Percentiles rank a stretch among this genome's conserved stretches.
These are phyloP conservation scores for Colletotrichum aenigma DNA, from an alignment of 2,329 filamentous ascomycete species.

Conservation along the genomic window DNA sequence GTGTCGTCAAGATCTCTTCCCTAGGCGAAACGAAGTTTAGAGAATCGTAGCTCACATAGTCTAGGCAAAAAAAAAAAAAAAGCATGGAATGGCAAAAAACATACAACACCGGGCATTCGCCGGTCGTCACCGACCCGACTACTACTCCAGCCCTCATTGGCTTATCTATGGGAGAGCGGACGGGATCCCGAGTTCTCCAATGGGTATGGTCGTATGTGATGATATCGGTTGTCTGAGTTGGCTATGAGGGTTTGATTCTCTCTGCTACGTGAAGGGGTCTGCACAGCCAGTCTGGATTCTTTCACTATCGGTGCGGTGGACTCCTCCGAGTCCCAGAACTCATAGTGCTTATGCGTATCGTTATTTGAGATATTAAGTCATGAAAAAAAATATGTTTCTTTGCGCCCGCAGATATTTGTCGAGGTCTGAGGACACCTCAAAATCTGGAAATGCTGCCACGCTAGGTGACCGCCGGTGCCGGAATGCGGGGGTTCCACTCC, in stretches of 20 bases:
- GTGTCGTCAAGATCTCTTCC: not conserved
- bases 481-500: not conserved
- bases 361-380: not conserved
- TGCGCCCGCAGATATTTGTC: not conserved
- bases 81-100: not conserved
- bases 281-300: not conserved
- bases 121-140: too few species aligned
- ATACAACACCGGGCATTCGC: not conserved
- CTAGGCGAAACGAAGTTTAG: not conserved
- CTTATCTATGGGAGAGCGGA: not conserved
- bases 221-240: rapidly evolving
- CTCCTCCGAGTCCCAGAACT: not conserved
- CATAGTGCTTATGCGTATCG: rapidly evolving
- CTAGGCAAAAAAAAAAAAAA: too few species aligned
- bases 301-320: not conserved
- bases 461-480: not conserved
- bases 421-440: not conserved
- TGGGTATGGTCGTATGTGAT: not conserved
- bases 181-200: not conserved
- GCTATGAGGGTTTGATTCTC: not conserved
- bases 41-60: not conserved
- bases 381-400: not conserved
- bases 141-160: too few species aligned
- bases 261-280: not conserved
- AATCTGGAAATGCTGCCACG: not conserved